Conservation (phyloP, 2,329 filamentous ascomycete species). For the Atkinsonella texensis region DNA sequence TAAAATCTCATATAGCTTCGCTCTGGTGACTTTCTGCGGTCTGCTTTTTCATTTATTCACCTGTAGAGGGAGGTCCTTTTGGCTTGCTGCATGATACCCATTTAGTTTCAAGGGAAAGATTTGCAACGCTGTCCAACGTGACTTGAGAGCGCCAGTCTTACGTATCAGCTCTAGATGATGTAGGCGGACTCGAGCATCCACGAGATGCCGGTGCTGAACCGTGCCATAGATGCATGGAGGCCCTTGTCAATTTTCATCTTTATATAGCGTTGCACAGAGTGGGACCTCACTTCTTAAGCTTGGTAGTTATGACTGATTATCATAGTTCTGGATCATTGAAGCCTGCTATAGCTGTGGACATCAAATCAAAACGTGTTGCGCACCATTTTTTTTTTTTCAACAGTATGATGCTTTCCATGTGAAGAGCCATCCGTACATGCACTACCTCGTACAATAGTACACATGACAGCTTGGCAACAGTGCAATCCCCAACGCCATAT, state of each 20-base stretch:
- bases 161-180: not conserved
- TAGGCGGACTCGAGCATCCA: not conserved
- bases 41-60: not conserved
- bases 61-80: not conserved
- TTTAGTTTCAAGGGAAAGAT: slow-evolving; percentile 1
- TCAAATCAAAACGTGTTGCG: no score
- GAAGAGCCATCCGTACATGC: no score
- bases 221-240: not conserved
- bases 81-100: slow-evolving; percentile 9
- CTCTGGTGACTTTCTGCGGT: not conserved
- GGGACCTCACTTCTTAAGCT: no score
- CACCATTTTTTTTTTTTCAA: no score
- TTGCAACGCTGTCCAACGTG: not conserved
- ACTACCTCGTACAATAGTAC: no score
- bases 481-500: no score
- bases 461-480: no score
- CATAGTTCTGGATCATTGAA: no score
- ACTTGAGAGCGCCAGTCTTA: not conserved
- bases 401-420: no score
- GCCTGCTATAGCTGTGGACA: no score
- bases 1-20: not conserved
- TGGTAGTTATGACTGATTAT: no score
- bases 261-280: not conserved
- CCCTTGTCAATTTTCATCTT: not conserved
- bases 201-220: not conserved